Evolutionary conservation across 768 basidiomycete species (phyloP), one percentile per base, ranked within the genome.

Genomic region (Filobasidium wieringae): DNA sequence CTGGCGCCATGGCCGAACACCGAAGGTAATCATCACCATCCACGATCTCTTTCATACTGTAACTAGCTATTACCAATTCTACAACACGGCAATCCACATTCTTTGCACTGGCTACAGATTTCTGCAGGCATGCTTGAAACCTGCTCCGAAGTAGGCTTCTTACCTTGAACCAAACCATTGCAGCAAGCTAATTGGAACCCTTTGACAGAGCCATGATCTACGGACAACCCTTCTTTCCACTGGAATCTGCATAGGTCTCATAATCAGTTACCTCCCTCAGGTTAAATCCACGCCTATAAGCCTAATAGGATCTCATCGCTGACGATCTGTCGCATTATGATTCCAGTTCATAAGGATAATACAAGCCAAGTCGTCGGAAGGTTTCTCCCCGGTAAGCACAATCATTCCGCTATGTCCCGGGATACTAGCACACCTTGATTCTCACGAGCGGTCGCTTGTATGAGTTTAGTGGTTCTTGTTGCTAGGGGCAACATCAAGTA

Each of bases 271-370:
- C 75, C 69, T 82, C 2, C 92, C 91, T 1, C 24, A 53, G 19
- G 43, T 29, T 89, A 90, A 64, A 85, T 93, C 66, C 70, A 77
- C 49, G 78, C 82, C 24, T 79, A 81, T 36, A 85, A 89, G 0
- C 88, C 86, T 0, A 84, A 92, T 63, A 93, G 92, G 0, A 83
- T 96, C 61, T 90, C 86, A 61, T 88, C 92, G 15, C 70, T 72
- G 43, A 50, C 68, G 40, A 41, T 29, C 75, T 51, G 2, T n/a
- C 34, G 4, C 36, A 7, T 36, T 49, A 14, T 29, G 29, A 37
- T 51, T 51, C 12, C 19, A 53, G 26, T 45, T 29, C 65, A 75
- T 82, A 53, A 80, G 89, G 7, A 95, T 95, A 64, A 85, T 95
- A 66, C 70, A 77, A 51, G 79, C 82, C 24, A 79, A 81, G 36